phyloP scores from a whole-genome alignment of 345 rosid genomes.

The Salix viminalis region DNA sequence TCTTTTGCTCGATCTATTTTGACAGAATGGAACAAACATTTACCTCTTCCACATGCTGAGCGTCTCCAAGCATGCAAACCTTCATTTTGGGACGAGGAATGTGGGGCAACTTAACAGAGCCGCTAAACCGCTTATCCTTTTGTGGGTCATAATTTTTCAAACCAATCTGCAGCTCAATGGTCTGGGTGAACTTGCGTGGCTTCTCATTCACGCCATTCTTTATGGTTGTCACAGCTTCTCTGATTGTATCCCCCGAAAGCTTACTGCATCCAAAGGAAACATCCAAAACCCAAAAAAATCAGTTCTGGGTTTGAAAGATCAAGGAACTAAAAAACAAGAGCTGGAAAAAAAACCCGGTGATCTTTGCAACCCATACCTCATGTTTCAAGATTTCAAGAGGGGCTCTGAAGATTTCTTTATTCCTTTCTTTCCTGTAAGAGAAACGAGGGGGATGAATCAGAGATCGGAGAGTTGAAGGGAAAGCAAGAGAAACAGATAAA shows the following conservation, averaged over 20 bases:
- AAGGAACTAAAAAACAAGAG: too few relatives aligned
- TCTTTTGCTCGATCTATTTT: not conserved
- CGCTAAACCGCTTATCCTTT: slow-evolving; percentile 92
- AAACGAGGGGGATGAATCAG: too few relatives aligned
- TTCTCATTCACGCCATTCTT: slow-evolving; percentile 52
- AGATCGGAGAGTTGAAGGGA: not conserved
- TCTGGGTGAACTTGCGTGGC: slow-evolving; percentile 74
- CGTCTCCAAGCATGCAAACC: slow-evolving; percentile 96
- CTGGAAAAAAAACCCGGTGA: too few relatives aligned
- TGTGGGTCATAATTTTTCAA: slow-evolving; percentile 93
- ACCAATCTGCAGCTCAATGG: slow-evolving; percentile 91
- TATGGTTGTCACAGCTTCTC: slow-evolving; percentile 72
- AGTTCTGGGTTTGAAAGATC: too few relatives aligned
- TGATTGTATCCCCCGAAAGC: slow-evolving; percentile 80
- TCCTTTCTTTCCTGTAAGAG: too few relatives aligned
- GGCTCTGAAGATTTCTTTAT: too few relatives aligned
- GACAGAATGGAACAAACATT: not conserved
- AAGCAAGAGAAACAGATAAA: not conserved
- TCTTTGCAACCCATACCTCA: too few relatives aligned
- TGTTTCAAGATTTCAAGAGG: too few relatives aligned
- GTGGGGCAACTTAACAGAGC: slow-evolving; percentile 86
- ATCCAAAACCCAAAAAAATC: not conserved
- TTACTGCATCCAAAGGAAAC: slow-evolving; percentile 48
- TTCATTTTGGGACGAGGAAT: slow-evolving; percentile 93
- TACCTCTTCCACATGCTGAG: slow-evolving; percentile 93